Evolutionary conservation across 1,284 basidiomycete species (phyloP), one percentile per base, ranked within the genome.

Genomic region (Trichosporon sp.): DNA sequence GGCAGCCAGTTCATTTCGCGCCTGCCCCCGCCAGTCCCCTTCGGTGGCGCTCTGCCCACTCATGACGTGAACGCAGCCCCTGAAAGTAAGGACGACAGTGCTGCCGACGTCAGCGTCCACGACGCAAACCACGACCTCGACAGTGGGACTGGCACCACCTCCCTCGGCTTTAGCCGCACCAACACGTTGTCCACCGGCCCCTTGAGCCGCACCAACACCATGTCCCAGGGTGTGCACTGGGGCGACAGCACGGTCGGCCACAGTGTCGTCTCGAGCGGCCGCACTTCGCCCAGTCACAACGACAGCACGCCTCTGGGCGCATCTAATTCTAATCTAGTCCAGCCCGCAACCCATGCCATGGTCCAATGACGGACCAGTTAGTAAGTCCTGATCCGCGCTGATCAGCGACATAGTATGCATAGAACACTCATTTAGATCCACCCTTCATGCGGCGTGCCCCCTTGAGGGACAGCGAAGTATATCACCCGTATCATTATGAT

Each of bases 1-100:
- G 47, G 9, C 44, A 12, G 23, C 23, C 51, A 65, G 60, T 31
- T 71, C 23, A 65, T 72, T 25, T 69, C 70, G n/a, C 70, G 70
- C 15, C 70, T 72, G 4, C 70, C 70, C 18, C 21, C 68, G 4
- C 62, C 70, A 2, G 38, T 71, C 0, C 67, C 70, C 11, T 62
- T 31, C 21, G 70, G 67, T 32, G 56, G 18, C 31, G 15, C 38
- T 13, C 31, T 32, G 15, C 27, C 38, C 29, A 60, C 56, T 32
- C 27, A 32, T 23, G 56, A 60, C 56, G 21, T 29, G 3, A 32
- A 8, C 18, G 56, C 56, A n/a, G 7, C 27, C 29, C 7, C 56
- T 60, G 56, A 60, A 7, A 5, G 29, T 60, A 60, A 60, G 56
- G 56, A 60, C 13, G 56, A 15, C 56, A 21, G 27, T 44, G 38